phyloP scores from a whole-genome alignment of 768 basidiomycete species.

The Cystofilobasidium capitatum region DNA sequence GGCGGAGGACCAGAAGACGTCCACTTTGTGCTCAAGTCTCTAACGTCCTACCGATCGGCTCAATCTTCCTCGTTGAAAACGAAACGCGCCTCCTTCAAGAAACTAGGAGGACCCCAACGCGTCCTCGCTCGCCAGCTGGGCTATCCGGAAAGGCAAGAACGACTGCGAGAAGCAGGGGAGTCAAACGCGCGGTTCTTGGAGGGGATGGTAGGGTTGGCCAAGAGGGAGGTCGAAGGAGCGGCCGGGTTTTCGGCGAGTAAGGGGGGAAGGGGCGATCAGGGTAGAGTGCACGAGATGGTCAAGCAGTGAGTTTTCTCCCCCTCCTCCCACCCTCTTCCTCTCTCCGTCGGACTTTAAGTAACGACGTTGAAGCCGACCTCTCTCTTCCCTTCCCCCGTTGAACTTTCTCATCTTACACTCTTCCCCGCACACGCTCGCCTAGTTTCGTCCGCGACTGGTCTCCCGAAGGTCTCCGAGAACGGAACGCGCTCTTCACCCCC shows the following conservation, averaged over 20 bases:
- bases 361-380: neutral
- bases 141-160: neutral
- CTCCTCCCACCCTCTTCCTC: neutral
- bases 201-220: neutral
- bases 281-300: conserved; percentile 1
- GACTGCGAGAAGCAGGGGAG: neutral
- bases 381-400: neutral
- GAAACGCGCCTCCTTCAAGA: neutral
- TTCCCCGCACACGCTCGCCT: too few relatives aligned
- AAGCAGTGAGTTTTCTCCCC: neutral
- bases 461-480: conserved; percentile 3
- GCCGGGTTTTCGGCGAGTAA: neutral
- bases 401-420: neutral
- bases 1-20: neutral
- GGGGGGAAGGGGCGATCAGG: neutral
- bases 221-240: neutral
- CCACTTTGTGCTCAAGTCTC: neutral
- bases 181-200: conserved; percentile 8
- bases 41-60: neutral
- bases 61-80: neutral
- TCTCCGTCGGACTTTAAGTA: neutral
- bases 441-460: conserved; percentile 13
- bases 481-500: conserved; percentile 6
- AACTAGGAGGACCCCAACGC: neutral
- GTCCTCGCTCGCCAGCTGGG: neutral